A percentile compares a stretch with the other conserved stretches of the same genome.
These are phyloP conservation scores for Picocystis sp. DNA, from an alignment of 163 green algal species.

Conservation along the genomic window DNA sequence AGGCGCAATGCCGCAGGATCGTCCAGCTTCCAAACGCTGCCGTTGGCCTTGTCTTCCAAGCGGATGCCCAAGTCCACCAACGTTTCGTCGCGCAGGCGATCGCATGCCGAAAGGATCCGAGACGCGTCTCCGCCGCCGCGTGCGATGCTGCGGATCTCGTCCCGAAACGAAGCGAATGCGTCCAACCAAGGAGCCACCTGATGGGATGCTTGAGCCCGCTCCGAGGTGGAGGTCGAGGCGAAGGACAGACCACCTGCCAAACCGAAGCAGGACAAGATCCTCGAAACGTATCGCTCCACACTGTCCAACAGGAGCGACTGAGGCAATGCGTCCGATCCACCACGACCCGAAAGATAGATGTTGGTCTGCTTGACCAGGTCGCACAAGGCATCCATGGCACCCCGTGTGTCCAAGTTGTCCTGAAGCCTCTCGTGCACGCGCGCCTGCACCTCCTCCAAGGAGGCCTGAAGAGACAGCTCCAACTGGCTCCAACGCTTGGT, in stretches of 20 bases:
- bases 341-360: slow-evolving; percentile 47
- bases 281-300: slow-evolving; percentile 47
- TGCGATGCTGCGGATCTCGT: slow-evolving; percentile 37
- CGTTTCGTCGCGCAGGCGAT: slow-evolving; percentile 46
- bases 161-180: slow-evolving; percentile 56
- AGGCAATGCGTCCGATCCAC: slow-evolving; percentile 6
- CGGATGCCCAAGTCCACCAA: slow-evolving; percentile 72
- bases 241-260: slow-evolving; percentile 27
- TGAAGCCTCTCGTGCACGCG: slow-evolving; percentile 53
- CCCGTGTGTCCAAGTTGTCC: slow-evolving; percentile 85
- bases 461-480: slow-evolving; percentile 34
- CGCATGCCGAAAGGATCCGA: slow-evolving; percentile 19
- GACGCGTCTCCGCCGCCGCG: slow-evolving; percentile 5
- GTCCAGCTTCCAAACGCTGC: slow-evolving; percentile 77
- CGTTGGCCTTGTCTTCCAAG: slow-evolving; percentile 74
- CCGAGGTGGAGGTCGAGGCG: not conserved
- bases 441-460: slow-evolving; percentile 24
- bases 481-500: slow-evolving; percentile 19
- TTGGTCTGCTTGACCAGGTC: slow-evolving; percentile 69
- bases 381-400: slow-evolving; percentile 51
- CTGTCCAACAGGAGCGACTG: slow-evolving; percentile 56
- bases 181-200: slow-evolving; percentile 30
- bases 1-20: slow-evolving; percentile 43
- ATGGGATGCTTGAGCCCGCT: slow-evolving; percentile 25
- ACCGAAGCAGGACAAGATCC: slow-evolving; percentile 70